Evolutionary conservation across 192 early-diverging fungal genomes (phyloP), one percentile per base, ranked within the genome.

Genomic region (Backusella circina): DNA sequence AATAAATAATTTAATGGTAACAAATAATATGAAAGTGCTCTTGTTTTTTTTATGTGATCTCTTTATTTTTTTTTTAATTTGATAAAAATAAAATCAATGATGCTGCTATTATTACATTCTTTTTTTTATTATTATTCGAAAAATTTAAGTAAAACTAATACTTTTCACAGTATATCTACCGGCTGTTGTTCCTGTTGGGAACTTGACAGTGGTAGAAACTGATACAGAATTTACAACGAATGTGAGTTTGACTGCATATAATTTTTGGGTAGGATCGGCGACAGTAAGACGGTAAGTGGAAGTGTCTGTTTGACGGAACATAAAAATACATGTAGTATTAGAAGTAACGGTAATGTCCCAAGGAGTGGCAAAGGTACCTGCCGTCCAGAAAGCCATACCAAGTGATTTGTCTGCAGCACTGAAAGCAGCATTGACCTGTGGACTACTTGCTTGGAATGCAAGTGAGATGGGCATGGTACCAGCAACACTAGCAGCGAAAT

Each of bases 181-280:
- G 2, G 35, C 8, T 8, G 5, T 2, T 18, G 37, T 39, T 30
- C 41, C 69, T 44, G 38, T 44, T 6, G 69, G 69, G 38, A 70
- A 70, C 1, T 15, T 31, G 37, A 28, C 38, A 47, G 69, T 70
- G 18, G 39, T 41, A n/a, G 69, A 47, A 1, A 23, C 28, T 5
- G n/a, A 47, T 1, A 47, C 41, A 31, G 21, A 21, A 18, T 26
- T 41, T 12, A 70, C 37, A 18, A 28, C 39, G 31, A 70, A 30
- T 9, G 37, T 70, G 28, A 70, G 16, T 18, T 70, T 70, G 21
- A 79, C 39, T 26, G 51, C 44, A 30, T 26, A 28, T 16, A 68
- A 16, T 41, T 37, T 35, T 65, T 79, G 77, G 9, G 72, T 47
- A 50, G 77, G 72, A 61, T 79, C 72, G 21, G 77, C 44, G 15